These are phyloP conservation scores for Paecilomyces formosus DNA, from an alignment of 2,329 filamentous ascomycete genomes.

Conservation along the genomic window DNA sequence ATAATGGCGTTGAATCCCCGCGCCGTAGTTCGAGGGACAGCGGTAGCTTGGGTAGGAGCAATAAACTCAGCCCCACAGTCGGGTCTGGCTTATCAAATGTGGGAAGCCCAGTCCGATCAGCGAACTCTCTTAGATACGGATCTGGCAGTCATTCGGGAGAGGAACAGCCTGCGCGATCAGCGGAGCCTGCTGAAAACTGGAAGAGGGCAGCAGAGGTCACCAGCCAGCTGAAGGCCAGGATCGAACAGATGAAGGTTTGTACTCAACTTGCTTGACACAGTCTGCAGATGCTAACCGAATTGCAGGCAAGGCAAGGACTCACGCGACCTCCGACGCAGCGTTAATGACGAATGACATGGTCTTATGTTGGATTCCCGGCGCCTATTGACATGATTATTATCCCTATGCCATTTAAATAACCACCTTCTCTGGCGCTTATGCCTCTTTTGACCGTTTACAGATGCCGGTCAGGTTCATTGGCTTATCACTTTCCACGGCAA, in stretches of 20 bases:
- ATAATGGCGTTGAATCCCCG: conserved; percentile 39
- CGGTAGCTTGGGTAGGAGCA: conserved; percentile 30
- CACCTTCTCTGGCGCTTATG: not conserved
- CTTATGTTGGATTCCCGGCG: conserved; percentile 10
- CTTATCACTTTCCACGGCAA: not conserved
- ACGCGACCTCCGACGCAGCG: conserved; percentile 29
- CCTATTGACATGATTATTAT: conserved; percentile 3
- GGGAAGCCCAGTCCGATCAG: conserved; percentile 31
- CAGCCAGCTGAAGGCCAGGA: conserved; percentile 91
- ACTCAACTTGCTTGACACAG: conserved; percentile 3
- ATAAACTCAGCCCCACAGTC: conserved; percentile 39
- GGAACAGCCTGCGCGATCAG: conserved; percentile 22
- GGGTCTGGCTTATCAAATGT: conserved; percentile 26
- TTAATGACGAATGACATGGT: conserved; percentile 21
- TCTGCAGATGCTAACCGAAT: not conserved
- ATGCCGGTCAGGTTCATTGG: conserved; percentile 8
- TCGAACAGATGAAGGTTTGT: conserved; percentile 88
- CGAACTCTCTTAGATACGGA: conserved; percentile 15
- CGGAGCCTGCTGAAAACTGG: conserved; percentile 79
- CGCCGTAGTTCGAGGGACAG: conserved; percentile 12
- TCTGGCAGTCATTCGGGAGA: conserved; percentile 31
- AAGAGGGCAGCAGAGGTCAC: conserved; percentile 95
- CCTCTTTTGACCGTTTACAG: conserved; percentile 1
- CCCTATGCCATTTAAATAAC: conserved; percentile 3
- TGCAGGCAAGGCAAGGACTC: conserved; percentile 38